Evolutionary conservation across 116 monocot genomes (phyloP), one percentile per base, ranked within the genome.

Genomic region (Phalaenopsis hybrid): DNA sequence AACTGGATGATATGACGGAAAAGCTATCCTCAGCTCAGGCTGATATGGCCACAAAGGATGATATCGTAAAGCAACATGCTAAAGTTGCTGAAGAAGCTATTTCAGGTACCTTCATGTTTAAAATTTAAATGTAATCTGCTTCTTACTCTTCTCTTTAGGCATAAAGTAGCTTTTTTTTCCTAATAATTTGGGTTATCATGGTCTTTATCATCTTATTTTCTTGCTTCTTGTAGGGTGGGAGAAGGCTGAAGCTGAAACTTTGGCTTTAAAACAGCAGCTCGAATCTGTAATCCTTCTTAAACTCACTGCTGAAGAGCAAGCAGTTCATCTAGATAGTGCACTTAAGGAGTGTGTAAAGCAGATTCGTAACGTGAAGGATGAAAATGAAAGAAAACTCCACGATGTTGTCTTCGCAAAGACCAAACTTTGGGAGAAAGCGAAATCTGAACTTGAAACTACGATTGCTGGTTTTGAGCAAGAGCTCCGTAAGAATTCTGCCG

Each of bases 11-110:
- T 21, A 51, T 84, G 57, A 87, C 83, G 45, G 85, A 92, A 79
- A 90, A 90, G 50, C 63, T 94, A 81, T 86, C 87, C 6, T 79
- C 91, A 34, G 84, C 94, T 17, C 88, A 90, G 50, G 79, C 84
- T 31, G 97, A 97, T 61, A 86, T 94, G 6, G 87, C 68, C 13
- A 81, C 82, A 31, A 97, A 97, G 83, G 97, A 97, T 25, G 81
- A 80, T 79, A 81, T 93, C 28, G 94, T 97, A 21, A 97, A 94
- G 77, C 94, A 97, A 46, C 97, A 97, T 86, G 88, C 88, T 33
- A 94, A 94, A 89, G 94, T 97, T 80, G 91, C 97, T 61, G 97
- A 97, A 81, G 97, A 94, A 81, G 94, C 94, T 69, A 90, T 97
- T 34, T 86, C 91, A 91, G 97, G 97, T 97, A 72, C 82, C 2